Conservation (phyloP, 108 stramenopile genomes). For the Asterionellopsis glacialis region DNA sequence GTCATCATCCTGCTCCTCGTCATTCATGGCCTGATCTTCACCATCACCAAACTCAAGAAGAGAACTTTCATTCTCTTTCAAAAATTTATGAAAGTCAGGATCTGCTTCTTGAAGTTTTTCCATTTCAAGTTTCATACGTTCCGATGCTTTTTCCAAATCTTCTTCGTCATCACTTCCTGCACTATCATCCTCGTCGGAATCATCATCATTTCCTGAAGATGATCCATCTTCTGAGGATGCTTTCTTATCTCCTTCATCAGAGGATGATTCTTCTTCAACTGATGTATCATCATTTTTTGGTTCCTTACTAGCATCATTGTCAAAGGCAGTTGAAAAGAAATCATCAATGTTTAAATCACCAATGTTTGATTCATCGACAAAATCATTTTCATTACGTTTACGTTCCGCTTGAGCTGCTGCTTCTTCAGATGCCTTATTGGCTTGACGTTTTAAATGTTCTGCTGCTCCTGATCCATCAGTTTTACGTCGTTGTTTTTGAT, state of each 20-base stretch:
- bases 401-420: not conserved
- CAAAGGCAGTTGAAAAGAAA: slow-evolving; percentile 37
- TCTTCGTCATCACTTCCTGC: slow-evolving; percentile 37
- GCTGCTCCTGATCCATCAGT: slow-evolving; percentile 1
- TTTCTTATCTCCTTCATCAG: slow-evolving; percentile 24
- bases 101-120: slow-evolving; percentile 68
- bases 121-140: slow-evolving; percentile 72
- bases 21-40: slow-evolving; percentile 3
- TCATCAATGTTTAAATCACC: slow-evolving; percentile 46
- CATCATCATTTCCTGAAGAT: slow-evolving; percentile 14
- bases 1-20: slow-evolving; percentile 7
- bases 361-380: slow-evolving; percentile 25
- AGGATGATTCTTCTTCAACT: slow-evolving; percentile 10
- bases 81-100: slow-evolving; percentile 88
- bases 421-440: not conserved
- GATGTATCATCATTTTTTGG: slow-evolving; percentile 8
- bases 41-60: slow-evolving; percentile 38
- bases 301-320: slow-evolving; percentile 1
- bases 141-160: slow-evolving; percentile 66
- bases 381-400: slow-evolving; percentile 37
- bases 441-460: not conserved
- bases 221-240: not conserved
- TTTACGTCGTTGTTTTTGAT: slow-evolving; percentile 15
- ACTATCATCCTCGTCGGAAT: slow-evolving; percentile 20
- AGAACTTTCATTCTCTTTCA: slow-evolving; percentile 77